Base-by-base conservation (phyloP, 768 basidiomycete species). In the Termitomyces sp. region DNA sequence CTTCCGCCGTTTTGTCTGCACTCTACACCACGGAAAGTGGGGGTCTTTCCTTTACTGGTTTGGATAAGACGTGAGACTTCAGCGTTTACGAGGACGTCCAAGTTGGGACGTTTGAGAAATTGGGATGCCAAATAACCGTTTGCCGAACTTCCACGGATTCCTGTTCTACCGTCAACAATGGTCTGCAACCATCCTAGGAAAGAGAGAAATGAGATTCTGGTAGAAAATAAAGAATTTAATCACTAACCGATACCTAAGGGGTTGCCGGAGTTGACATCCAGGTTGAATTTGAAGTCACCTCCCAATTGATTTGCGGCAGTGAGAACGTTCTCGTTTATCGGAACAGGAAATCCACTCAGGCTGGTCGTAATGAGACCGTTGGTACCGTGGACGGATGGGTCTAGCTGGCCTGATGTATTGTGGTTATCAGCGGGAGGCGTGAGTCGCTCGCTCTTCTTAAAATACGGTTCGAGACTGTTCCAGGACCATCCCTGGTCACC, bases 381-480 rank as follows among this genome's bases (percentile, higher is more conserved):
- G 30, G 54, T 62, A 30, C 69, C 65, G 54, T 74, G 72, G 10
- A 70, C 53, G 0, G 61, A 38, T 5, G 74, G 70, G 46, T 69
- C 59, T 47, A 68, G 67, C 49, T 74, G 66, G 12, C 71, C 71
- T 2, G 65, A 55, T 14, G 67, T 70, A 52, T 69, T 62, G 56
- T 69, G 72, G 38, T 65, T 51, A 51, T 71, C 69, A 9, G 65
- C 66, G 12, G 73, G 70, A 18, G 63, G 35, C 9, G 60, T 62
- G 54, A 64, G 68, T 50, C 52, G 59, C 61, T 75, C 73, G 49
- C 64, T 69, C 64, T 69, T 71, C 32, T 49, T 50, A 44, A 68
- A 67, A 50, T 71, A 69, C 2, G 63, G 65, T 13, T 61, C 46
- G 33, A 72, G 44, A 1, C 26, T 57, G 10, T 69, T 56, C 71